Conservation (phyloP, 257 asterid species). For the Solanum piurae region DNA sequence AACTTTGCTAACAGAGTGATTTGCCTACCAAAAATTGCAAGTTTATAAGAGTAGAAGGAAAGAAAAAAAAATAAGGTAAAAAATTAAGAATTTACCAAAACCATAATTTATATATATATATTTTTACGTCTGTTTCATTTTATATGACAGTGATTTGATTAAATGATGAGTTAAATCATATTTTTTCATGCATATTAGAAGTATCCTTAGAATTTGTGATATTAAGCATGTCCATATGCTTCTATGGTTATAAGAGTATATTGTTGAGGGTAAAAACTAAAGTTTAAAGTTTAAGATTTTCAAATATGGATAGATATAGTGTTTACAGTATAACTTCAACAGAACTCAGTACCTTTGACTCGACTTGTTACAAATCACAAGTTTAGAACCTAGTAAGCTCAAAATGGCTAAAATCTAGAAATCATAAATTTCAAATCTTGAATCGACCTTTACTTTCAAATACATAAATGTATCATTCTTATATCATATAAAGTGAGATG, state of each 20-base stretch:
- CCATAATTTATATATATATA: not conserved
- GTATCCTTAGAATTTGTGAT: not conserved
- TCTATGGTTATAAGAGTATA: not conserved
- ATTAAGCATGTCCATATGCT: not conserved
- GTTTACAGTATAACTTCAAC: not conserved
- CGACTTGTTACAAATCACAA: not conserved
- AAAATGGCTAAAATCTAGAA: not conserved
- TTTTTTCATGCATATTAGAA: not conserved
- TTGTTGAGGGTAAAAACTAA: not conserved
- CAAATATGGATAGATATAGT: not conserved
- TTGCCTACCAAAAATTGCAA: constrained; percentile 17
- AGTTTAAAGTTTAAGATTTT: not conserved
- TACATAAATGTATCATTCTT: not conserved
- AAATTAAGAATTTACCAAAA: not conserved
- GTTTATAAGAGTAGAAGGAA: not conserved
- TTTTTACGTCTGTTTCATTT: not conserved
- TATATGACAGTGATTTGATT: not conserved
- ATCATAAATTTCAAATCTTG: not conserved
- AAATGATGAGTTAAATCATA: not conserved
- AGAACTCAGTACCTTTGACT: not conserved
- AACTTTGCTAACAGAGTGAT: constrained; percentile 35
- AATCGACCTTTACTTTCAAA: not conserved
- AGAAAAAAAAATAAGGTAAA: not conserved
- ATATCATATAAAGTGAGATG: not conserved
- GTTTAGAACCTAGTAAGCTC: not conserved